Evolutionary conservation across 2,329 filamentous ascomycete species (phyloP).

Genomic region (Paradendryphiella salina): DNA sequence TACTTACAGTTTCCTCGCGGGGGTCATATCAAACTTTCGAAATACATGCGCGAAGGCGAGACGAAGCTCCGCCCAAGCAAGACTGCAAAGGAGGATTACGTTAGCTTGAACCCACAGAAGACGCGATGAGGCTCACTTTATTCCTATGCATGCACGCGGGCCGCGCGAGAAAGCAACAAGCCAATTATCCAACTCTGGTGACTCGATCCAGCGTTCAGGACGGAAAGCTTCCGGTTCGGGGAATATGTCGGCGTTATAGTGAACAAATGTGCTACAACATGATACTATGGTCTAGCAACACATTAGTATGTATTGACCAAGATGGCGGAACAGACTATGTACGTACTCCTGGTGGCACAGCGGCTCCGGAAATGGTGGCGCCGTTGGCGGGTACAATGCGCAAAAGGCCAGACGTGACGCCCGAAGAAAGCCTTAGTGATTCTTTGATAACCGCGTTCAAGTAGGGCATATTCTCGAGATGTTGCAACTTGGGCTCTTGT

Average conservation of each 20-base stretch:
- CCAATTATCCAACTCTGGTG: slow-evolving; percentile 32
- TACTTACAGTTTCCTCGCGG: slow-evolving; percentile 26
- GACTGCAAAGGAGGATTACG: slow-evolving; percentile 12
- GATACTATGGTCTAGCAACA: slow-evolving; percentile 28
- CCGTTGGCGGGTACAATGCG: slow-evolving; percentile 31
- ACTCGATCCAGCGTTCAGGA: slow-evolving; percentile 42
- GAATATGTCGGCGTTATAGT: slow-evolving; percentile 40
- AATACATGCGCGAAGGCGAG: slow-evolving; percentile 37
- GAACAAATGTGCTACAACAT: slow-evolving; percentile 41
- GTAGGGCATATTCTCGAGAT: slow-evolving; percentile 44
- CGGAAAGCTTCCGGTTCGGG: slow-evolving; percentile 34
- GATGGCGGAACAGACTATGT: neutral
- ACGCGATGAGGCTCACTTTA: slow-evolving; percentile 24
- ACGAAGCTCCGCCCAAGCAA: slow-evolving; percentile 44
- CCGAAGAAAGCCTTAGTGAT: slow-evolving; percentile 44
- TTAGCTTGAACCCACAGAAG: neutral
- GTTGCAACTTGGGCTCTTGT: slow-evolving; percentile 35
- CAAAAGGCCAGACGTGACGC: slow-evolving; percentile 35
- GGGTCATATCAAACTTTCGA: slow-evolving; percentile 38
- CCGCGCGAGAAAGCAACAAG: slow-evolving; percentile 44
- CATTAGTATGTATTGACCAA: neutral
- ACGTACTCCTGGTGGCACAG: slow-evolving; percentile 29
- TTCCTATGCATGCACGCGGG: slow-evolving; percentile 41
- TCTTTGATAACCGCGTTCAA: slow-evolving; percentile 49
- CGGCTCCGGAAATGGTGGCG: slow-evolving; percentile 24